Conservation (phyloP, 2,329 filamentous ascomycete species). For the Nigrospora osmanthi region DNA sequence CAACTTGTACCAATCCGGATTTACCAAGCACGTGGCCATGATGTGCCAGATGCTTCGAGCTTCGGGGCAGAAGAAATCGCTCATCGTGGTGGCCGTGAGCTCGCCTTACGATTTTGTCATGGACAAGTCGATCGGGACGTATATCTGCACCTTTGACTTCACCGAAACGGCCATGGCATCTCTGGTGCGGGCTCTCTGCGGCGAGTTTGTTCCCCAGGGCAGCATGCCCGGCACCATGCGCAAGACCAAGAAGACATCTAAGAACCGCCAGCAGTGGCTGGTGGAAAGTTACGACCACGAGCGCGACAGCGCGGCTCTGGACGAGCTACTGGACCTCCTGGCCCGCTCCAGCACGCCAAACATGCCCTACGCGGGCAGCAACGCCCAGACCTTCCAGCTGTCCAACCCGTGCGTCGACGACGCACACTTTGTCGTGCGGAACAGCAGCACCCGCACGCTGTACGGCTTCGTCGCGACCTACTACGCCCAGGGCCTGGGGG, state of each 20-base stretch:
- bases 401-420: constrained; percentile 65
- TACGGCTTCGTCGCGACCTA: constrained; percentile 93
- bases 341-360: constrained; percentile 59
- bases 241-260: constrained; percentile 79
- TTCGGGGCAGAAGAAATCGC: constrained; percentile 74
- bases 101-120: constrained; percentile 96
- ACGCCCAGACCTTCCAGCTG: constrained; percentile 69
- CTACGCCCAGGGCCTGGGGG: constrained; percentile 62
- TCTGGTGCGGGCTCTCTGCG: constrained; percentile 75
- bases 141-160: constrained; percentile 93
- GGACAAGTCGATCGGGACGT: constrained; percentile 83
- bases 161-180: constrained; percentile 86
- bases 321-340: constrained; percentile 65
- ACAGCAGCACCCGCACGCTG: constrained; percentile 82
- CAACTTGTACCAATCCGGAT: constrained; percentile 88
- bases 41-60: constrained; percentile 80
- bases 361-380: constrained; percentile 63
- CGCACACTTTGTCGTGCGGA: constrained; percentile 84
- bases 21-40: constrained; percentile 94
- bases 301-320: constrained; percentile 64
- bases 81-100: constrained; percentile 87
- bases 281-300: constrained; percentile 82
- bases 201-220: constrained; percentile 56
- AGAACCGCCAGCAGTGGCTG: constrained; percentile 91
- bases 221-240: constrained; percentile 67